Percentiles rank a stretch among this genome's conserved stretches.
Conservation (phyloP, 2,329 filamentous ascomycete genomes). For the Ambrosiella xylebori region DNA sequence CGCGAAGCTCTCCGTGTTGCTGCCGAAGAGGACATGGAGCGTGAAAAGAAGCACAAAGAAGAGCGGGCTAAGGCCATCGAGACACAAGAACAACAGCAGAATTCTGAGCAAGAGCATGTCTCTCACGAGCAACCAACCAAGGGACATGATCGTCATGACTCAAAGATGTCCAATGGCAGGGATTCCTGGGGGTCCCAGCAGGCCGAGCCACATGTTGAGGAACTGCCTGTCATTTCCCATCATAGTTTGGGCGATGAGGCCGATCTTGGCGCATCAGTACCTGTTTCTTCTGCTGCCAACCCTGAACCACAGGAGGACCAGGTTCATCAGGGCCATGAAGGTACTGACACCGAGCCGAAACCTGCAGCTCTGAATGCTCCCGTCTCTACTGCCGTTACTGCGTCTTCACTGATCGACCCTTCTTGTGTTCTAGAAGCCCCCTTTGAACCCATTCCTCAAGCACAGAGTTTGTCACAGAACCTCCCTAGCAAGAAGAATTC, state of each 20-base stretch:
- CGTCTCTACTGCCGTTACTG: slow-evolving; percentile 9
- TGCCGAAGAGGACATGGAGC: slow-evolving; percentile 48
- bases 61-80: not conserved
- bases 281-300: not conserved
- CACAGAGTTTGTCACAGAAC: not conserved
- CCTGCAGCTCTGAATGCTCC: not conserved
- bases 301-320: not conserved
- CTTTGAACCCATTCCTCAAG: not conserved
- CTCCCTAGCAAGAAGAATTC: not conserved
- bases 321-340: not conserved
- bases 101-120: not conserved
- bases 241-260: not conserved
- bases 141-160: slow-evolving; percentile 8
- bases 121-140: not conserved
- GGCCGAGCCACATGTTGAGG: not conserved
- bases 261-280: not conserved
- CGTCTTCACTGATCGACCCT: slow-evolving; percentile 7
- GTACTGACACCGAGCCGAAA: not conserved
- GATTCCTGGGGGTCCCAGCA: not conserved
- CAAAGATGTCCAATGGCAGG: not conserved
- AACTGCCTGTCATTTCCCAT: not conserved
- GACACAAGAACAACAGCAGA: not conserved
- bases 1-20: slow-evolving; percentile 60
- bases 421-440: not conserved
- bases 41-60: slow-evolving; percentile 2